Evolutionary conservation across 2,329 filamentous ascomycete species (phyloP).

Genomic region (Colletotrichum simmondsii): DNA sequence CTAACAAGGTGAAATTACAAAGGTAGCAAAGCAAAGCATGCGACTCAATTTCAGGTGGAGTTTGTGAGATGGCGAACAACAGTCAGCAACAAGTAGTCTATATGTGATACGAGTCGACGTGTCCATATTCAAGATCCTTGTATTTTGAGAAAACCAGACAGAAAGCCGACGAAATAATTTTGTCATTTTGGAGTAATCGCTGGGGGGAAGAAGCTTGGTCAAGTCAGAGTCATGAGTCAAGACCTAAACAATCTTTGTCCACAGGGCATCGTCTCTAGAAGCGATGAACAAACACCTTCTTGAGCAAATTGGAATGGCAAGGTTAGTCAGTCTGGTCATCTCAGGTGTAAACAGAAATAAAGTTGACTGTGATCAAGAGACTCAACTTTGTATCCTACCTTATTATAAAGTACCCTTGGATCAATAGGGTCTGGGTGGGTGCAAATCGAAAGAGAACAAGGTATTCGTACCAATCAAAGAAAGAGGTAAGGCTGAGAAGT

Average conservation of each 20-base stretch:
- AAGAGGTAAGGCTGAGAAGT: background rate
- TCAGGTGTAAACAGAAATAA: background rate
- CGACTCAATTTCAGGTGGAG: constrained; percentile 7
- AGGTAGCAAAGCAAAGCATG: background rate
- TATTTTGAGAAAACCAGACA: background rate
- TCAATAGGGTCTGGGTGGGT: background rate
- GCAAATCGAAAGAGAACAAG: background rate
- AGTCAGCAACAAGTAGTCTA: background rate
- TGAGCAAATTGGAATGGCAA: background rate
- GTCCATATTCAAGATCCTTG: background rate
- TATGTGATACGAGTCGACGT: background rate
- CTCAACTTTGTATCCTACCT: background rate
- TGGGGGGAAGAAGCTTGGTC: background rate
- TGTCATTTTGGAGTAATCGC: background rate
- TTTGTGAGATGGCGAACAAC: background rate
- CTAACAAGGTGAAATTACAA: background rate
- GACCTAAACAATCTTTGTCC: background rate
- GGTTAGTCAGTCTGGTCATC: background rate
- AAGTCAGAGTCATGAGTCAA: background rate
- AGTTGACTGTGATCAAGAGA: background rate
- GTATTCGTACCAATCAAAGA: background rate
- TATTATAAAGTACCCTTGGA: background rate
- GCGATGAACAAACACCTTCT: background rate
- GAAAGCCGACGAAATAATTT: background rate
- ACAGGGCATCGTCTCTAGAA: background rate